Evolutionary conservation across 768 basidiomycete genomes (phyloP), one percentile per base, ranked within the genome.

Genomic region (Tricholoma furcatifolium): DNA sequence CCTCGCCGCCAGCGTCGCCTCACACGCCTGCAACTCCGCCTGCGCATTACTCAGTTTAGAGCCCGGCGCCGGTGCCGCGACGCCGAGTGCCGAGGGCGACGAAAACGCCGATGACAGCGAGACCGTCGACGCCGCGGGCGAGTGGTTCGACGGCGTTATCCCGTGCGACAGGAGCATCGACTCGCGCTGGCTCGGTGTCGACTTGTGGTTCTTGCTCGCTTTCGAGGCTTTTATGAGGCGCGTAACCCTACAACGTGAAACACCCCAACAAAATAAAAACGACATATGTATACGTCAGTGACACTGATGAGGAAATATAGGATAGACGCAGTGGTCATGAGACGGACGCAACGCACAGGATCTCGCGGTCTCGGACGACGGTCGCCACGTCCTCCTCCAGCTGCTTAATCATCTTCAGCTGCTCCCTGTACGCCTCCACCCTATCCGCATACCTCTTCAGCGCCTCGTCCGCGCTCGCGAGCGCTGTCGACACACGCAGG

Each of bases 181-280:
- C 60, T 60, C 70, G 57, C 61, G 72, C 2, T 68, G 56, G 8
- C 68, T 57, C 73, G 76, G 48, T 66, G 63, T 21, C 2, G 27
- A 47, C 70, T 80, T 62, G 69, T 73, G 1, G 67, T 60, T 14
- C 59, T 77, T 78, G 44, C 70, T 65, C 1, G 74, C 71, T 59
- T 87, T 89, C 20, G 89, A 88, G 2, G 81, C 83, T 61, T 92
- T 92, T 60, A 92, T 82, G 43, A 92, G 78, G 8, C 90, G 81
- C 1, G 85, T 90, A 17, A 92, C 85, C 1, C 90, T 93, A 56
- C 6, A 31, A n/a, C n/a, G n/a, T n/a, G n/a, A n/a, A n/a, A n/a
- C n/a, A n/a, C n/a, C n/a, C n/a, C n/a, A n/a, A n/a, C n/a, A n/a
- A n/a, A n/a, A n/a, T n/a, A n/a, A n/a, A n/a, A n/a, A n/a, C n/a